These are phyloP conservation scores for Phytophthora meadii DNA, from an alignment of 352 stramenopile genomes.

Conservation along the genomic window DNA sequence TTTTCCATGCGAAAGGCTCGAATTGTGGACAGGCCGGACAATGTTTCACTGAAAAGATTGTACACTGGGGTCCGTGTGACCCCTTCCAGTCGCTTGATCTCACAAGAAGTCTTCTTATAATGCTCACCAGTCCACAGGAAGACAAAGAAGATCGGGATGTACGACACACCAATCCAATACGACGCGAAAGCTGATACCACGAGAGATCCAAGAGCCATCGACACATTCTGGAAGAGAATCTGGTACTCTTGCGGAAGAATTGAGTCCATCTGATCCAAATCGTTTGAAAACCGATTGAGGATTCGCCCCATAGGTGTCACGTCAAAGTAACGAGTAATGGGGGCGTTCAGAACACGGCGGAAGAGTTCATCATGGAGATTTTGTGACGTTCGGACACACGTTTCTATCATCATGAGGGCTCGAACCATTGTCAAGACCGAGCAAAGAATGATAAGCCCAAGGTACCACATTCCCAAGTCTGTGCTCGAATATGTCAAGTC, in stretches of 20 bases:
- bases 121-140: constrained; percentile 81
- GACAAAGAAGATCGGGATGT: constrained; percentile 64
- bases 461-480: constrained; percentile 45
- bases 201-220: constrained; percentile 38
- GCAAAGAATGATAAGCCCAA: constrained; percentile 38
- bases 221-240: constrained; percentile 30
- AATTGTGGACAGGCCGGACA: constrained; percentile 94
- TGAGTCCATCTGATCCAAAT: constrained; percentile 57
- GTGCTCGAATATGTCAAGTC: constrained; percentile 41
- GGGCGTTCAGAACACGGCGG: constrained; percentile 47
- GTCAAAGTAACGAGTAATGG: constrained; percentile 60
- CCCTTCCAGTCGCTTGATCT: constrained; percentile 95
- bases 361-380: constrained; percentile 48
- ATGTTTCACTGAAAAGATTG: constrained; percentile 89
- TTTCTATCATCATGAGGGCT: constrained; percentile 33
- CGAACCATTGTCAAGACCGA: constrained; percentile 22
- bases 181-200: constrained; percentile 51
- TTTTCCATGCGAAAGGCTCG: constrained; percentile 60
- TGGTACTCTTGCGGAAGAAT: constrained; percentile 50
- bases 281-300: constrained; percentile 61
- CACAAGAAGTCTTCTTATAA: constrained; percentile 79
- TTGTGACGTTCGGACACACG: constrained; percentile 34
- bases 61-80: constrained; percentile 90
- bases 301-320: constrained; percentile 59
- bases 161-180: constrained; percentile 49